Conservation (phyloP, 108 stramenopile species). For the Mediolabrus comicus region DNA sequence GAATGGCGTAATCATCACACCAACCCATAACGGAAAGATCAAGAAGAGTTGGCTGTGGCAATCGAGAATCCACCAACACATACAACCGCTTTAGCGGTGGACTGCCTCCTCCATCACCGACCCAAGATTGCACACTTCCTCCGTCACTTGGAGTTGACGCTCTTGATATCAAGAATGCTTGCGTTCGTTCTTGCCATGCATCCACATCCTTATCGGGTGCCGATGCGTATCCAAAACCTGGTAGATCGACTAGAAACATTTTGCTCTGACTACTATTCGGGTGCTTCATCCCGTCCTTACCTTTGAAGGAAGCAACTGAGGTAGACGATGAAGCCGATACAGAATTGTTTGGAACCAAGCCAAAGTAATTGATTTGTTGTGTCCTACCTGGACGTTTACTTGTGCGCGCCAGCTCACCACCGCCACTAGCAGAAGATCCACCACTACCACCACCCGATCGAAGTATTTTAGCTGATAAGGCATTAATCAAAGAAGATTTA, state of each 20-base stretch:
- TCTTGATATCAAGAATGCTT: conserved; percentile 60
- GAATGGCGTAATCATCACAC: conserved; percentile 79
- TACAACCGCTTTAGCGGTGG: conserved; percentile 61
- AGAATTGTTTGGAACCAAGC: conserved; percentile 41
- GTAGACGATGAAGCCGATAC: background rate
- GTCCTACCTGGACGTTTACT: conserved; percentile 91
- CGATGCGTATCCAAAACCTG: conserved; percentile 80
- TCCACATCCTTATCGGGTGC: conserved; percentile 69
- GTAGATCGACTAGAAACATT: conserved; percentile 67
- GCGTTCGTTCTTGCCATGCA: conserved; percentile 79
- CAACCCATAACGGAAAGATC: conserved; percentile 79
- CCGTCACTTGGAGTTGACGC: background rate
- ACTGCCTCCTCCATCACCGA: background rate
- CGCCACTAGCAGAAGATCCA: conserved; percentile 10
- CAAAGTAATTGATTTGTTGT: conserved; percentile 89
- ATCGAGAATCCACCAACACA: conserved; percentile 75
- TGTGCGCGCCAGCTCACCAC: conserved; percentile 71
- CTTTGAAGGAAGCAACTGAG: background rate
- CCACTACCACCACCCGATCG: conserved; percentile 29
- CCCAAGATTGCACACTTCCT: conserved; percentile 17
- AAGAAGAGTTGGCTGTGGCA: conserved; percentile 41
- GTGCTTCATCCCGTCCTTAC: background rate
- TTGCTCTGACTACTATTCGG: conserved; percentile 11
- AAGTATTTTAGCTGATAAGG: conserved; percentile 44
- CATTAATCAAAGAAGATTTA: conserved; percentile 89